Base-by-base conservation (phyloP, 2,329 filamentous ascomycete genomes). In the Chaetomium strumarium region DNA sequence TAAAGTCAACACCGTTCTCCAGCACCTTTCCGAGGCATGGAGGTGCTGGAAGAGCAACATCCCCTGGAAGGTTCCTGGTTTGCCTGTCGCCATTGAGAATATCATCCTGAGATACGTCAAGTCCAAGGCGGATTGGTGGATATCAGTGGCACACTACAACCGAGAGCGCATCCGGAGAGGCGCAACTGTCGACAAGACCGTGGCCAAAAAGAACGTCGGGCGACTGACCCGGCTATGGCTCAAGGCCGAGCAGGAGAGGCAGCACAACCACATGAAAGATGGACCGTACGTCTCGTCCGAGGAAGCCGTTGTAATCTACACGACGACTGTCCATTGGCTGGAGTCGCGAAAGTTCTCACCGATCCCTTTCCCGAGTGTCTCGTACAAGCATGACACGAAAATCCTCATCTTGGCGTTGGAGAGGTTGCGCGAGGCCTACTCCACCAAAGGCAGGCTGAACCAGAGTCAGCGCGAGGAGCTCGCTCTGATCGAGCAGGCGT, bases 21-120 rank as follows among this genome's bases (percentile, higher is more conserved):
- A 97, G 66, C 95, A 99, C 78, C 74, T 99, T 39, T 97, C 92
- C 0, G 93, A 99, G 74, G 93, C 93, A 13, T 99, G 93, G 93
- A 83, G 93, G 73, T 99, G 93, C 75, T 99, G 93, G 93, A 99
- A 99, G 84, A 96, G 91, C 72, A 99, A 99, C 66, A 99, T 99
- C 61, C 93, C 93, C 0, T 99, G 93, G 93, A 99, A 99, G 75
- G 93, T 99, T 2, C 93, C 93, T 47, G 95, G 93, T 36, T 72
- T 99, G 55, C 93, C 93, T 38, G 95, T 95, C 13, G 92, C 93
- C 0, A 97, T 99, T 58, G 93, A 99, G 72, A 99, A 97, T 66
- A 96, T 99, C 63, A 99, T 99, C 64, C 77, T 99, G 57, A 88
- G 93, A 64, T 99, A 99, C 63, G 95, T 99, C 63, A 99, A 99